Evolutionary conservation across 2,329 filamentous ascomycete genomes (phyloP).

Genomic region (Exophiala xenobiotica): DNA sequence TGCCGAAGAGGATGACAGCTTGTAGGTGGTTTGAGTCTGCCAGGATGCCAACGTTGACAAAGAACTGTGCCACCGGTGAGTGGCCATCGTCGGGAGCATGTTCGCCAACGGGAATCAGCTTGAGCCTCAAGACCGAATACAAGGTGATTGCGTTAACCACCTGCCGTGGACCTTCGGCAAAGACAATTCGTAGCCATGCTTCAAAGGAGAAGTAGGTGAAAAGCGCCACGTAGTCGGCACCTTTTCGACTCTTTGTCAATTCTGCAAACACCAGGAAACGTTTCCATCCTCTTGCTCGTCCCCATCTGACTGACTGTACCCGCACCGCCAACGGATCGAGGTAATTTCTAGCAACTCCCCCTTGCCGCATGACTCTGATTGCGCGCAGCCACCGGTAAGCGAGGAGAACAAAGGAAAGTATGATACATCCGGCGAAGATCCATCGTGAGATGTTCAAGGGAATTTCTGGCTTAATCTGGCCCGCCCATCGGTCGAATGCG

Average conservation of each 20-base stretch:
- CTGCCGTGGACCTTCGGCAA: conserved; percentile 90
- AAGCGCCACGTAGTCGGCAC: conserved; percentile 82
- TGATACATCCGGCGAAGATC: conserved; percentile 92
- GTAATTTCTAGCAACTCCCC: conserved; percentile 87
- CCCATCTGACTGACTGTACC: conserved; percentile 76
- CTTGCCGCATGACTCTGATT: conserved; percentile 74
- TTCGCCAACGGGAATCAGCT: conserved; percentile 64
- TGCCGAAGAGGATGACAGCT: conserved; percentile 79
- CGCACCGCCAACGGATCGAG: conserved; percentile 83
- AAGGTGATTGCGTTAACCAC: conserved; percentile 87
- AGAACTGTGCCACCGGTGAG: conserved; percentile 71
- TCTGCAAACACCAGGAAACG: conserved; percentile 91
- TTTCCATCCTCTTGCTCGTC: conserved; percentile 74
- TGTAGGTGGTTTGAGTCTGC: conserved; percentile 73
- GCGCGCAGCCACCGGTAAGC: conserved; percentile 78
- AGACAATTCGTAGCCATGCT: conserved; percentile 81
- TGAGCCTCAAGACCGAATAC: conserved; percentile 75
- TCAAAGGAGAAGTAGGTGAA: conserved; percentile 86
- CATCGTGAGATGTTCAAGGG: conserved; percentile 79
- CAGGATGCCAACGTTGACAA: conserved; percentile 73
- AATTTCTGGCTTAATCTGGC: conserved; percentile 75
- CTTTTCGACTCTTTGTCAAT: conserved; percentile 87
- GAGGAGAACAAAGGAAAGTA: conserved; percentile 82
- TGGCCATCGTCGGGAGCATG: conserved; percentile 57
- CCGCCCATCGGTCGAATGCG: conserved; percentile 85